Base-by-base conservation (phyloP, 1,139 yeast genomes). In the Pichia norvegensis region DNA sequence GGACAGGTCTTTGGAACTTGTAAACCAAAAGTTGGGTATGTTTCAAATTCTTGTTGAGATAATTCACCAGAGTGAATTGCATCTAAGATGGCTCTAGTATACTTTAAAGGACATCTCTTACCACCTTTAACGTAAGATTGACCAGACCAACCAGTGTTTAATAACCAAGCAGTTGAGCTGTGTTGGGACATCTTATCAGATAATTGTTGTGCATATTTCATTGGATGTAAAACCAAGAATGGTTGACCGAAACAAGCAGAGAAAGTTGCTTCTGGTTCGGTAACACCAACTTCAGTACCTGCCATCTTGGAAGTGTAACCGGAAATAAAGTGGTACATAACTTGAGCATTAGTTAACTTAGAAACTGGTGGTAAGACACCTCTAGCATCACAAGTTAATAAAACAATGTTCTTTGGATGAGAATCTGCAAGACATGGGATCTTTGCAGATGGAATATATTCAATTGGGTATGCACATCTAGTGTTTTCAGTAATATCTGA, bases 231-330 rank as follows among this genome's bases (percentile, higher is more conserved):
- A 41, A 92, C 97, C 71, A 92, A 77, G 85, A 92, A 92, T 55
- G 98, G 98, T 74, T 92, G 97, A 63, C 98, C 98, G 69, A 90
- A 92, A 76, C 98, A 92, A 48, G 98, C 96, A 55, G 96, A 86
- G 79, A 92, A 92, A 27, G 97, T 87, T 49, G 97, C 95, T 69
- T 86, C 90, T 51, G 98, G 97, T 73, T 92, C 97, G 55, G 97
- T 90, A 57, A 92, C 87, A 70, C 98, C 98, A 68, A 87, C 95
- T 72, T 92, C 98, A 49, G 98, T 92, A 69, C 98, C 98, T 55
- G 98, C 97, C 95, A 92, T 92, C 80, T 92, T 92, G 51, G 97
- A 90, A 54, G 98, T 92, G 79, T 92, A 92, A 65, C 98, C 98
- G 54, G 95, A 85, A 60, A 92, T 92, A 72, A 92, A 92, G 73